Evolutionary conservation across 495 filamentous ascomycete genomes (phyloP).

Genomic region (Talaromyces nanjingensis): DNA sequence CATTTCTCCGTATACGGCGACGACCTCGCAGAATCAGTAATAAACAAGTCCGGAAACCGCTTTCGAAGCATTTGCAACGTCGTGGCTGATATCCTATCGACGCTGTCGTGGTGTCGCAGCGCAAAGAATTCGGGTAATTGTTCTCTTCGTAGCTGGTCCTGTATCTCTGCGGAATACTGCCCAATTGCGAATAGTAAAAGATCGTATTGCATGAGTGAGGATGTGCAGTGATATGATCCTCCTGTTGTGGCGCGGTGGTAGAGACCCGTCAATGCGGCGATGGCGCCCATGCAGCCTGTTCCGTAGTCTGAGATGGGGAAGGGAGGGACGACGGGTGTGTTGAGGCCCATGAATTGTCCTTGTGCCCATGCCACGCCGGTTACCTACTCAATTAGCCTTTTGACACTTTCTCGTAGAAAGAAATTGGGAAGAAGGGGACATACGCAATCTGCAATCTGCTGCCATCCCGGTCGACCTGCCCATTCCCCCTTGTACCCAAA

Average conservation of each 20-base stretch:
- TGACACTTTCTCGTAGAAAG: background rate
- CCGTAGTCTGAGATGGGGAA: constrained; percentile 82
- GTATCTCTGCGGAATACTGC: constrained; percentile 48
- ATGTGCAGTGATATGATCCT: constrained; percentile 58
- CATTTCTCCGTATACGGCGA: constrained; percentile 31
- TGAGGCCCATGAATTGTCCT: constrained; percentile 62
- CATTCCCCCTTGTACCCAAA: constrained; percentile 53
- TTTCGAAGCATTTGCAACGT: constrained; percentile 56
- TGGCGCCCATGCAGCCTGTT: constrained; percentile 59
- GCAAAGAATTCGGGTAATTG: constrained; percentile 55
- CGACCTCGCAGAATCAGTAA: constrained; percentile 11
- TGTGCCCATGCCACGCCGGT: constrained; percentile 69
- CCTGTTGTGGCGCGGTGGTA: constrained; percentile 53
- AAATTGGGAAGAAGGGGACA: constrained; percentile 33
- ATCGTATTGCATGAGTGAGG: constrained; percentile 63
- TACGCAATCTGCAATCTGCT: constrained; percentile 51
- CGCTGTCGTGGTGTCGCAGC: constrained; percentile 61
- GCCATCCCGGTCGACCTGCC: constrained; percentile 44
- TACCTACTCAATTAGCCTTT: constrained; percentile 24
- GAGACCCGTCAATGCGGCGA: constrained; percentile 57
- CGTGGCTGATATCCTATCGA: constrained; percentile 62
- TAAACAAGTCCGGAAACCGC: constrained; percentile 34
- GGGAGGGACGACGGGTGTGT: constrained; percentile 66
- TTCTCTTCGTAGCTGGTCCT: constrained; percentile 45
- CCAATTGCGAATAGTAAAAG: constrained; percentile 59